phyloP scores from a whole-genome alignment of 2,329 filamentous ascomycete genomes.

The Arachnopeziza araneosa region DNA sequence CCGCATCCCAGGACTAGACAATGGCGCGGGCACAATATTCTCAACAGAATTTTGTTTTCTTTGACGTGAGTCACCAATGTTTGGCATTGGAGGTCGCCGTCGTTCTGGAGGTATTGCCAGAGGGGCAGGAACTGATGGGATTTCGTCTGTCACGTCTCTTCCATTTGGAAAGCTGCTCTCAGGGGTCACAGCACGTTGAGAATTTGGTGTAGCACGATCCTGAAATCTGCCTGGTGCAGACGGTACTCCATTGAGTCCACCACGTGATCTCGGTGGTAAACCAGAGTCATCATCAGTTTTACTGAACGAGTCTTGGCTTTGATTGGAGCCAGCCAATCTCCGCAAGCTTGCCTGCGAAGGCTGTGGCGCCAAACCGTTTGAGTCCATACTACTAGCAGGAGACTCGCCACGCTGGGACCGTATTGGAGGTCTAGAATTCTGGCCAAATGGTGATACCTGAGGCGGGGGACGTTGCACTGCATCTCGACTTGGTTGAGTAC shows the following conservation, averaged over 20 bases:
- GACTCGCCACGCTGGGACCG: slow-evolving; percentile 25
- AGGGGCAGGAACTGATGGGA: slow-evolving; percentile 27
- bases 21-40: slow-evolving; percentile 31
- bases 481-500: slow-evolving; percentile 26
- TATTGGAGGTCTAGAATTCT: slow-evolving; percentile 22
- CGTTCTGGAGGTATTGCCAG: slow-evolving; percentile 28
- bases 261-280: slow-evolving; percentile 28
- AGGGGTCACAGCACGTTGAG: slow-evolving; percentile 25
- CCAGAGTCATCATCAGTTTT: slow-evolving; percentile 26
- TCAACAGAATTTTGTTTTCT: slow-evolving; percentile 21
- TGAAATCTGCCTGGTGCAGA: slow-evolving; percentile 27
- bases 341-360: slow-evolving; percentile 22
- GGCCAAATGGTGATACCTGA: slow-evolving; percentile 18
- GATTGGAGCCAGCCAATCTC: slow-evolving; percentile 24
- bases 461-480: slow-evolving; percentile 22
- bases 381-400: slow-evolving; percentile 24
- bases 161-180: slow-evolving; percentile 20
- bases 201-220: slow-evolving; percentile 27
- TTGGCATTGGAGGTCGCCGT: slow-evolving; percentile 31
- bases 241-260: slow-evolving; percentile 25
- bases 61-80: slow-evolving; percentile 27
- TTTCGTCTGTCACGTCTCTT: slow-evolving; percentile 23
- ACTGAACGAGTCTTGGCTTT: slow-evolving; percentile 30
- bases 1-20: slow-evolving; percentile 31
- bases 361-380: slow-evolving; percentile 12